Evolutionary conservation across 2,329 filamentous ascomycete genomes (phyloP).

Genomic region (Zymoseptoria tritici): DNA sequence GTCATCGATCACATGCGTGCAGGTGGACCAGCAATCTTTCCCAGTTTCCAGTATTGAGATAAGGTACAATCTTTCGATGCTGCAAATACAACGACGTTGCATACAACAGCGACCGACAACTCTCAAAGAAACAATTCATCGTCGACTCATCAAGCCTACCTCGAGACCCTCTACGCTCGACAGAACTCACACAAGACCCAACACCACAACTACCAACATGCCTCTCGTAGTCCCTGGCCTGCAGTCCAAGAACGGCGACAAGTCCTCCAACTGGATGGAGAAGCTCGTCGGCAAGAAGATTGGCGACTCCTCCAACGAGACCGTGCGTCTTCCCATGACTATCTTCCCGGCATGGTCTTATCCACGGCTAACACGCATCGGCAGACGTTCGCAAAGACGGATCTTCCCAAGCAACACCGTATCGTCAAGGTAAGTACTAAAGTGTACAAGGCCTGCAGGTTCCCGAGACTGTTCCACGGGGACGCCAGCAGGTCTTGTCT

Average conservation of each 20-base stretch:
- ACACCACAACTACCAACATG: constrained; percentile 29
- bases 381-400: constrained; percentile 44
- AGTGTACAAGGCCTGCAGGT: too few relatives aligned
- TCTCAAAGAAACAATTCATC: not conserved
- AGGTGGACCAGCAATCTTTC: not conserved
- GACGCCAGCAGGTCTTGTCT: too few relatives aligned
- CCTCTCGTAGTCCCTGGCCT: constrained; percentile 46
- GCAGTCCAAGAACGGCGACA: constrained; percentile 33
- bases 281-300: constrained; percentile 47
- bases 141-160: not conserved
- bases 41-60: not conserved
- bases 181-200: not conserved
- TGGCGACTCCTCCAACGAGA: constrained; percentile 39
- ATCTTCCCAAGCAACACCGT: constrained; percentile 42
- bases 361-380: not conserved
- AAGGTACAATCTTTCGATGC: not conserved
- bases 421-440: too few relatives aligned
- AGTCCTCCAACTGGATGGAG: constrained; percentile 39
- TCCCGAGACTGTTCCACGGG: too few relatives aligned
- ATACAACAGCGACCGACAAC: not conserved
- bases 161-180: not conserved
- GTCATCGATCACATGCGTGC: not conserved
- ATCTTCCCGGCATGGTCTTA: not conserved
- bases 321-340: constrained; percentile 26
- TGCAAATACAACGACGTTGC: not conserved